Conservation (phyloP, 2,329 filamentous ascomycete genomes). For the Neofusicoccum sp. region DNA sequence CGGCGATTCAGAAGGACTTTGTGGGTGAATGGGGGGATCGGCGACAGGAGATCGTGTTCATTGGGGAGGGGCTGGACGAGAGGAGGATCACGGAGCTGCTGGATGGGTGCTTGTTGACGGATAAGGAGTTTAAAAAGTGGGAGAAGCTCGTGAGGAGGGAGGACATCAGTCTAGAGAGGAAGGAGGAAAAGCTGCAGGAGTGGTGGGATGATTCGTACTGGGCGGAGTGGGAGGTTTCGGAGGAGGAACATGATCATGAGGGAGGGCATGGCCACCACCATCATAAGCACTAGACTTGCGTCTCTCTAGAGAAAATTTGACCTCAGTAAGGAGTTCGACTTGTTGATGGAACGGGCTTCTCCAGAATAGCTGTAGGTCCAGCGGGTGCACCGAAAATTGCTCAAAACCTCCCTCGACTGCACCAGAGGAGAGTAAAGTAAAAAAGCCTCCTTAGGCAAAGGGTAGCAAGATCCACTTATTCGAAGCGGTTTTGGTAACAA, state of each 20-base stretch:
- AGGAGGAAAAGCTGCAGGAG: constrained; percentile 47
- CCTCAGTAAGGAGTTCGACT: too few species aligned
- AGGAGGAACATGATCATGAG: not conserved
- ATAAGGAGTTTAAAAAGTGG: constrained; percentile 52
- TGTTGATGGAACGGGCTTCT: too few species aligned
- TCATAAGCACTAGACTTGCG: not conserved
- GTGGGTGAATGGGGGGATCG: constrained; percentile 63
- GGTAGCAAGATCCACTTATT: too few species aligned
- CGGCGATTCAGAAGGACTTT: constrained; percentile 52
- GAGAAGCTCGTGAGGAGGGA: constrained; percentile 37
- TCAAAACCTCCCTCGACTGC: too few species aligned
- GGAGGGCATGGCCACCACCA: not conserved
- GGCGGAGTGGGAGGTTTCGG: constrained; percentile 14
- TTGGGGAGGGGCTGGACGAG: constrained; percentile 63
- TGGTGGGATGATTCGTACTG: constrained; percentile 55
- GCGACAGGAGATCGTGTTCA: constrained; percentile 71
- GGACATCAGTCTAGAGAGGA: constrained; percentile 33
- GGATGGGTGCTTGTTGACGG: constrained; percentile 61
- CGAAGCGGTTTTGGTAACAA: too few species aligned
- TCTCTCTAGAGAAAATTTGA: not conserved
- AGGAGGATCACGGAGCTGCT: constrained; percentile 52
- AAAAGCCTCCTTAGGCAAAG: too few species aligned
- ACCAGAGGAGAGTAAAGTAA: too few species aligned
- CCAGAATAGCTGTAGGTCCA: too few species aligned
- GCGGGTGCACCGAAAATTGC: too few species aligned